These are phyloP conservation scores for Zelonia costaricensis DNA, from an alignment of 208 protist species.

Conservation along the genomic window DNA sequence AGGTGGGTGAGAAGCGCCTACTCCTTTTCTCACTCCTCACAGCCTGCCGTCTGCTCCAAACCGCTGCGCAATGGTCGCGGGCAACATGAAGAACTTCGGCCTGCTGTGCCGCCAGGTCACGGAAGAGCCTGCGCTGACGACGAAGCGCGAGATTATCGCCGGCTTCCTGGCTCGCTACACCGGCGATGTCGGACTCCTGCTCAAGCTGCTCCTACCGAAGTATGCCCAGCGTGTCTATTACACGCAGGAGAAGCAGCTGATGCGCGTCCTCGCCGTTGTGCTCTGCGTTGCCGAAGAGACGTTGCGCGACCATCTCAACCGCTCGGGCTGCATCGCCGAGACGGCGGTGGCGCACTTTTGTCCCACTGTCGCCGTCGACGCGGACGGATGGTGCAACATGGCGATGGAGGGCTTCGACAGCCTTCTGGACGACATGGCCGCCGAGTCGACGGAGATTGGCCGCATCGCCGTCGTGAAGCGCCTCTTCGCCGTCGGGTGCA, in stretches of 20 bases:
- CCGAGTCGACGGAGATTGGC: conserved; percentile 21
- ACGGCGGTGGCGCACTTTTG: conserved; percentile 45
- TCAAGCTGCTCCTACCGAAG: conserved; percentile 72
- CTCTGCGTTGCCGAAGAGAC: conserved; percentile 36
- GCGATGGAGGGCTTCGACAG: conserved; percentile 26
- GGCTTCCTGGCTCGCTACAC: conserved; percentile 47
- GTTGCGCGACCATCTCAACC: conserved; percentile 50
- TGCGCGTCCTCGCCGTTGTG: conserved; percentile 49
- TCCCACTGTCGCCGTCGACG: conserved; percentile 18
- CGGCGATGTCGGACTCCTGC: conserved; percentile 60
- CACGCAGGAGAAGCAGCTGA: conserved; percentile 78
- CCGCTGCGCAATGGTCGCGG: background rate
- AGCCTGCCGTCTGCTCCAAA: too few relatives aligned
- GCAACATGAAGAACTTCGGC: conserved; percentile 42
- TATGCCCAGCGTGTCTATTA: conserved; percentile 70
- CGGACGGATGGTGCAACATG: conserved; percentile 39
- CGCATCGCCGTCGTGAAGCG: conserved; percentile 27
- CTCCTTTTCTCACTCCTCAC: too few relatives aligned
- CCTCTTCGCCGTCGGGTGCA: conserved; percentile 33
- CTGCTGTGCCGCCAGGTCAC: conserved; percentile 55
- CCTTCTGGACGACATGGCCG: conserved; percentile 34
- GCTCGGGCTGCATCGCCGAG: conserved; percentile 66
- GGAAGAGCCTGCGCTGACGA: conserved; percentile 47
- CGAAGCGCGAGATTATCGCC: conserved; percentile 67
- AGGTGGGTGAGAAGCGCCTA: too few relatives aligned